phyloP scores from a whole-genome alignment of 768 basidiomycete species.

The Dioszegia aurantiaca region DNA sequence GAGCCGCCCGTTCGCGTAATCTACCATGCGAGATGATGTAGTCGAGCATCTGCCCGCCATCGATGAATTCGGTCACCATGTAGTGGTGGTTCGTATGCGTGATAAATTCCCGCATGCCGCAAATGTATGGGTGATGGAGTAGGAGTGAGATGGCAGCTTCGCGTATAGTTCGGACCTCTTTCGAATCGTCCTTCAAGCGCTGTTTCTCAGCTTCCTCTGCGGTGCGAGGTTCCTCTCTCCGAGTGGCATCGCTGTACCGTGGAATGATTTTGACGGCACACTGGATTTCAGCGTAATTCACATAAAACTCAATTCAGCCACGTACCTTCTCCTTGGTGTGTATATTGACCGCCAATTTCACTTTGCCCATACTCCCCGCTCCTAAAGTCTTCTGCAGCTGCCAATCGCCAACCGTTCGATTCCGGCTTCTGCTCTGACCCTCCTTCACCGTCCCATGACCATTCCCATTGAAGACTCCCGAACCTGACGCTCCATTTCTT shows the following conservation, averaged over 20 bases:
- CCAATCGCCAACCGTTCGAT: conserved; percentile 81
- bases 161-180: conserved; percentile 91
- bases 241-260: conserved; percentile 65
- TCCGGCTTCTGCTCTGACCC: conserved; percentile 18
- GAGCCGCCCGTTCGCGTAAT: conserved; percentile 86
- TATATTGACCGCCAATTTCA: conserved; percentile 89
- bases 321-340: conserved; percentile 91
- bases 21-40: conserved; percentile 98
- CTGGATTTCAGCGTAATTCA: background rate
- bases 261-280: conserved; percentile 65
- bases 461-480: background rate
- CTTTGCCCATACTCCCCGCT: conserved; percentile 98
- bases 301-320: conserved; percentile 47
- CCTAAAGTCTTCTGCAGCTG: conserved; percentile 94
- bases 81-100: conserved; percentile 97
- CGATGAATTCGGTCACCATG: conserved; percentile 99
- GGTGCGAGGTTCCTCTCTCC: conserved; percentile 55
- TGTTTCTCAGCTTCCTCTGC: conserved; percentile 58
- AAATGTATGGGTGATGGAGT: conserved; percentile 96
- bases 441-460: conserved; percentile 10
- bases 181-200: conserved; percentile 86
- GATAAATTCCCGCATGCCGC: conserved; percentile 99
- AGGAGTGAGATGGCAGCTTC: conserved; percentile 94
- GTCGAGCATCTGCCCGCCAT: conserved; percentile 99
- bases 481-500: background rate